Percentiles rank a stretch among this genome's conserved stretches.
Evolutionary conservation across 1,284 basidiomycete species (phyloP).

Genomic region (Apiotrichum gracile): DNA sequence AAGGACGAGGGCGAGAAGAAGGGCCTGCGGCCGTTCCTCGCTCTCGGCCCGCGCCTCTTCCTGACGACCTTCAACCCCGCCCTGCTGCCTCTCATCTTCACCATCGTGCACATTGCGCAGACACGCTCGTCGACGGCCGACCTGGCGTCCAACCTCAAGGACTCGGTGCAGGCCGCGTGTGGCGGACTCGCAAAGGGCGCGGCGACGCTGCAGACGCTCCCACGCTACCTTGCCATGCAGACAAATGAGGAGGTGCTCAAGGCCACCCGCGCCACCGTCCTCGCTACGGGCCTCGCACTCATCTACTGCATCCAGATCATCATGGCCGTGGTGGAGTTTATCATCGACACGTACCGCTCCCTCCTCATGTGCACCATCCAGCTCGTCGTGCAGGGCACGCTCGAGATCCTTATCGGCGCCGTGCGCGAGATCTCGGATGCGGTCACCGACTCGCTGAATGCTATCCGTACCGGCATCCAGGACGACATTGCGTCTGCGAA

Average conservation of each 20-base stretch:
- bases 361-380: conserved; percentile 89
- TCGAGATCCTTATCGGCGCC: conserved; percentile 72
- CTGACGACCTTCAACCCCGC: conserved; percentile 63
- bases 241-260: conserved; percentile 72
- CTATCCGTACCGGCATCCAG: conserved; percentile 63
- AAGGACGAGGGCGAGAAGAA: not conserved
- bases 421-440: conserved; percentile 71
- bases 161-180: conserved; percentile 68
- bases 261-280: conserved; percentile 69
- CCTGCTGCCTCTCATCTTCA: conserved; percentile 76
- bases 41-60: conserved; percentile 71
- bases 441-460: conserved; percentile 57
- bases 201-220: conserved; percentile 72
- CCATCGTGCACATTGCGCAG: conserved; percentile 70
- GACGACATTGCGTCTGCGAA: conserved; percentile 64
- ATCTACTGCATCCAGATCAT: conserved; percentile 63
- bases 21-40: conserved; percentile 61
- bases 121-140: conserved; percentile 59
- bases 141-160: conserved; percentile 65
- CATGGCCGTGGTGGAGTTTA: conserved; percentile 82
- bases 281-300: conserved; percentile 66
- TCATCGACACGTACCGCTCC: conserved; percentile 84
- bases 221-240: conserved; percentile 75
- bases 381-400: conserved; percentile 72
- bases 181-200: conserved; percentile 75